Base-by-base conservation (phyloP, 768 basidiomycete species). In the Podaxis mareebaensis region DNA sequence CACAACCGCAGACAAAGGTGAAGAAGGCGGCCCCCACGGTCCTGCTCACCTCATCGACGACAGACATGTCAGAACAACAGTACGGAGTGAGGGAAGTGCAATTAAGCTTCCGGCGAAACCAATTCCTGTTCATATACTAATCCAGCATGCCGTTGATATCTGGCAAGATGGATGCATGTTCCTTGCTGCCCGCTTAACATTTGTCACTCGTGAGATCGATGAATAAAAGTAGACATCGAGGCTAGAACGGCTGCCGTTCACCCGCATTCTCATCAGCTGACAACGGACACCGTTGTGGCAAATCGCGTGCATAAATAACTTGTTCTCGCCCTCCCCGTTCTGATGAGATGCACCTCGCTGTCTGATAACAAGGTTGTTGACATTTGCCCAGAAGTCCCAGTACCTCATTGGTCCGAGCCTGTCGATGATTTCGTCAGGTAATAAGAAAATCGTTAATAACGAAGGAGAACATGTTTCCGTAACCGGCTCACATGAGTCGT, bases 21-120 rank as follows among this genome's bases (percentile, higher is more conserved):
- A 63, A 63, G 40, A 63, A 63, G 6, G 61, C 54, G 3, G 61
- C 61, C 33, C 61, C 61, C 26, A 63, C 20, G 6, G 61, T 42
- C 5, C 38, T 49, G 54, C 33, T 52, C 13, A 63, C 22, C 17
- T 63, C 46, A 13, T 49, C 46, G 0, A 6, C 13, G 46, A 51
- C 42, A 26, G 39, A 11, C 61, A 63, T 53, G 44, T 4, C 28
- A 10, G 22, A 39, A 22, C 8, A 28, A 28, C 1, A 12, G 26
- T 38, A 40, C 39, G 48, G 54, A 40, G 55, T n/a, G 53, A 48
- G 22, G 44, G 44, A 26, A 13, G 48, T 26, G 53, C 11, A 49
- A 38, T 20, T 10, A 52, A n/a, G 5, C 42, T 28, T 5, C 46
- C 51, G 61, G 51, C 48, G 39, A 38, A 53, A 20, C 17, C 22